Evolutionary conservation across 495 filamentous ascomycete genomes (phyloP), one percentile per base, ranked within the genome.

Genomic region (Podospora sp.): DNA sequence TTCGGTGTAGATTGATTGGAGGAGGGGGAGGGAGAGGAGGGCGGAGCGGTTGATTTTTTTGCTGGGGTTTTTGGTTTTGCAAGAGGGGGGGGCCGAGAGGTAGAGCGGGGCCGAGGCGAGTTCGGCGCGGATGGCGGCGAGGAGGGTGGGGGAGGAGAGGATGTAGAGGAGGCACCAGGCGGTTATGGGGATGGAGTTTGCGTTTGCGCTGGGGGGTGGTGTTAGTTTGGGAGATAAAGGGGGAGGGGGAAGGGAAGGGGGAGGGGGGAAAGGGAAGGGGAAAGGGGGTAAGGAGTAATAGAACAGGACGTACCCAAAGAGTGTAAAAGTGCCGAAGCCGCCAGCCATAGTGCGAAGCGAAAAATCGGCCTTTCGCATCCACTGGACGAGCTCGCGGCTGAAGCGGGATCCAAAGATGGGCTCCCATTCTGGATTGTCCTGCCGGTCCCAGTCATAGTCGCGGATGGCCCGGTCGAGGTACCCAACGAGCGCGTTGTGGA

Each of bases 1-100:
- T 63, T 82, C 80, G 22, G 66, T 65, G 57, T 78, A 82, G 22
- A 80, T 62, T 0, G 79, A 80, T 60, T 77, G 73, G 1, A 81
- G 68, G 2, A 82, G 68, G 1, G 79, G 79, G 8, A 74, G 66
- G 3, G 72, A 40, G 18, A 68, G 36, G 1, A 82, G 68, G 29
- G 68, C 73, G 36, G 68, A 46, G 11, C 69, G 57, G 63, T 81
- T 66, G 18, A 79, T 67, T 20, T 12, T 20, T 14, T 27, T n/a
- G 16, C 2, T 63, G 24, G 53, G 56, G 20, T 70, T 29, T 11
- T 49, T 26, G 0, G 63, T 60, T 25, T 65, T 62, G 29, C n/a
- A n/a, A n/a, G n/a, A n/a, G n/a, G n/a, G 29, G 8, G 29, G 29
- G 8, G 8, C 8, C 29, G 4, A 33, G 8, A 33, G n/a, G n/a